A percentile compares a stretch with the other conserved stretches of the same genome.
Conservation (phyloP, 1,284 basidiomycete species). For the Marasmius oreades region DNA sequence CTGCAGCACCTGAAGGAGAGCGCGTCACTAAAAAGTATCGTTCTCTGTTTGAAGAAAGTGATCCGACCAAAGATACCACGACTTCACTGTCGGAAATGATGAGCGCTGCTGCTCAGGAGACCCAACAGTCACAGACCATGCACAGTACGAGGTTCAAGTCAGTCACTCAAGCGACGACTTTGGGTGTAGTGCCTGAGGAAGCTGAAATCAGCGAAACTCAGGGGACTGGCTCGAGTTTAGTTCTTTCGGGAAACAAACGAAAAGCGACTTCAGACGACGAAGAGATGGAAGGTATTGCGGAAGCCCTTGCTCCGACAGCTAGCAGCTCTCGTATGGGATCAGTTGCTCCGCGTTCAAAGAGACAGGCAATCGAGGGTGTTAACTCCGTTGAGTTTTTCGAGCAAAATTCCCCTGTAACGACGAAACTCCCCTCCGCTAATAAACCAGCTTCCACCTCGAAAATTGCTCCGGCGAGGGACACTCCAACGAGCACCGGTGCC, state of each 20-base stretch:
- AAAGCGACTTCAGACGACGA: slow-evolving; percentile 26
- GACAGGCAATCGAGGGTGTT: slow-evolving; percentile 34
- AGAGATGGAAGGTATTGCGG: slow-evolving; percentile 35
- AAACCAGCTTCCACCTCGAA: slow-evolving; percentile 11
- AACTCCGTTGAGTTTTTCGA: slow-evolving; percentile 25
- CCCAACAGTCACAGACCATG: not conserved
- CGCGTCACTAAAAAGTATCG: slow-evolving; percentile 15
- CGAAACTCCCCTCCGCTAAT: slow-evolving; percentile 11
- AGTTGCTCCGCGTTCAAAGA: slow-evolving; percentile 28
- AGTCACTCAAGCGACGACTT: slow-evolving; percentile 9
- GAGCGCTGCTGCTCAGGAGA: not conserved
- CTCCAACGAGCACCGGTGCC: slow-evolving; percentile 28
- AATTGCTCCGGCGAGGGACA: slow-evolving; percentile 17
- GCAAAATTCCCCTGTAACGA: not conserved
- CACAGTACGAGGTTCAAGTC: not conserved
- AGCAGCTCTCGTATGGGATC: slow-evolving; percentile 10
- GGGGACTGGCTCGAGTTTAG: not conserved
- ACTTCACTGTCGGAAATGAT: not conserved
- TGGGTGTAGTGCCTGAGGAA: slow-evolving; percentile 49
- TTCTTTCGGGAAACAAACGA: slow-evolving; percentile 8
- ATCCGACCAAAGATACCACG: slow-evolving; percentile 34
- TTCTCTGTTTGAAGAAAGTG: slow-evolving; percentile 15
- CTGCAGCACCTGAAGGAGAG: slow-evolving; percentile 6
- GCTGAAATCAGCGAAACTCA: slow-evolving; percentile 43
- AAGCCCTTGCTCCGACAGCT: slow-evolving; percentile 1